Base-by-base conservation (phyloP, 2,329 filamentous ascomycete species). In the Zopfia rhizophila region DNA sequence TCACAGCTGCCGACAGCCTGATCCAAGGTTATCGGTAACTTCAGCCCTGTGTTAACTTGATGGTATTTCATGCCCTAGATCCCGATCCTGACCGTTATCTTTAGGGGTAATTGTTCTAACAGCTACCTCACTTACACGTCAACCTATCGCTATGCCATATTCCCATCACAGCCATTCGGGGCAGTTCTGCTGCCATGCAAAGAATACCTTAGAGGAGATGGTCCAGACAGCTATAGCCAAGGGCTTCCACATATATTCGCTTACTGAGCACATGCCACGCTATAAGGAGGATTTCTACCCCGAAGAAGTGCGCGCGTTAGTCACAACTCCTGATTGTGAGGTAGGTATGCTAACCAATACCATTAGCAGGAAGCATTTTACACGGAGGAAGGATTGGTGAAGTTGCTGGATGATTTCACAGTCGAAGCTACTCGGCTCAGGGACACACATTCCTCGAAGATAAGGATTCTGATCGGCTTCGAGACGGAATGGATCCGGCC, bases 161-260 rank as follows among this genome's bases (percentile, higher is more conserved):
- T 95, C 94, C 4, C 95, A 97, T 79, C 94, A 99, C 74, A 96
- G 91, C 66, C 94, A 99, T 76, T 97, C 94, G 25, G 94, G 94
- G 54, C 90, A 99, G 71, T 99, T 99, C 78, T 99, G 94, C 77
- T 62, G 61, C 5, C 94, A 99, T 77, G 94, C 94, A 38, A 85
- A 88, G 67, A 85, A 96, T 69, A 82, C 85, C 14, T 82, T 99
- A 7, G 93, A 97, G 71, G 86, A 91, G 56, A 84, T 97, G 36
- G 78, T 97, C 60, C 82, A 86, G 65, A 82, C 86, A 10, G 93
- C 93, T 55, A 90, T 97, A 58, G 73, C 80, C 35, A 81, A 88
- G 51, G 87, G 88, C 30, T 94, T 95, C 82, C 84, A 85, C 52
- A 88, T 88, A 14, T 91, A 97, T 66, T 91, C 88, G 16, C 74